Base-by-base conservation (phyloP, 805 yeast genomes). In the Saturnispora halmiae region DNA sequence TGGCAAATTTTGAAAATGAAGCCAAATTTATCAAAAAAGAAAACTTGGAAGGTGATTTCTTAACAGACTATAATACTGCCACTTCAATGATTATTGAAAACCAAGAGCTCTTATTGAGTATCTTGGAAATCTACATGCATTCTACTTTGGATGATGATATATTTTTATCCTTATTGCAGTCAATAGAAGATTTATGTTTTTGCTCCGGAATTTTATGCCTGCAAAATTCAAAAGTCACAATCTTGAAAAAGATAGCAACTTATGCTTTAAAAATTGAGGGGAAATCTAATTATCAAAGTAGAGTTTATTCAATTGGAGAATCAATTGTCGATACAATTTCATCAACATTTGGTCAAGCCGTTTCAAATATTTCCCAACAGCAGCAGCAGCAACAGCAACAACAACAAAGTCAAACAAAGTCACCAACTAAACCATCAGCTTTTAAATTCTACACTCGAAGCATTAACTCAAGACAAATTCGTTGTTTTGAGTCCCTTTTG, bases 181-280 rank as follows among this genome's bases (percentile, higher is more conserved):
- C 94, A 0, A 67, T 84, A 6, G 96, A 90, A 56, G 79, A 80
- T 47, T 66, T 84, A 36, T 76, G 94, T 6, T 95, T 86, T 55
- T 76, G 88, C 0, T 72, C 88, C 0, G 96, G 96, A 0, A 62
- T 85, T 13, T 58, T 87, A n/a, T 78, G 76, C 0, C 54, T 82
- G 10, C 53, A 58, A 1, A 64, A 63, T 0, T 65, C 79, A 18
- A 64, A 94, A 36, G 82, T 85, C 51, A 72, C 74, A 8, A 70
- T 74, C 22, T 47, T 77, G 35, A 47, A 53, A n/a, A 48, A 68
- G n/a, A 67, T 75, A 47, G 65, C 77, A 1, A 46, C 51, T 11
- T 62, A 73, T 2, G 65, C 75, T 1, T 59, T 75, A 14, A 65
- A 63, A 29, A 61, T 71, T 21, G 56, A 54, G 14, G 63, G 64